Base-by-base conservation (phyloP, 208 protist genomes). In the Leishmania guyanensis region DNA sequence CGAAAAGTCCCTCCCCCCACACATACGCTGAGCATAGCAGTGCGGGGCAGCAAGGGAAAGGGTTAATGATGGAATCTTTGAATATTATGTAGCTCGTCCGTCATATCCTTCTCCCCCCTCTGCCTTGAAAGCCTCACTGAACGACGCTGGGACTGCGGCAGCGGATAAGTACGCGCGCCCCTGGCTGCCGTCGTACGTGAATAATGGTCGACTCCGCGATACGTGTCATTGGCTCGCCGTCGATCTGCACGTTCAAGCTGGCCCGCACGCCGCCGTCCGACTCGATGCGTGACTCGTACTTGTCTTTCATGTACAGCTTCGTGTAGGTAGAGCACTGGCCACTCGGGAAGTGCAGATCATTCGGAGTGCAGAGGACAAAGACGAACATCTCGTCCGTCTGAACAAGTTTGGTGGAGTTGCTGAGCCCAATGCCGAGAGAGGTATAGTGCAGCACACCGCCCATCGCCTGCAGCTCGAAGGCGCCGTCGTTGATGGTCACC, bases 381-480 rank as follows among this genome's bases (percentile, higher is more conserved):
- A 90, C 70, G 65, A 92, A 92, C 75, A 93, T 77, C 80, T 96
- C 94, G n/a, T 78, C 60, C 14, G 87, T 77, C 81, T 97, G 94
- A 68, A 89, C 81, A 39, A 97, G 77, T 78, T 94, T 95, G 1
- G 66, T 81, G 22, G 89, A 79, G n/a, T 86, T 86, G 51, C 56
- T 86, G 2, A 95, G 72, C n/a, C 89, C 88, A 29, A 91, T 43
- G n/a, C 88, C 81, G 39, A 97, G 79, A 29, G 84, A 69, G 53
- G 82, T 87, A 83, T 94, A 95, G 78, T 95, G 82, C n/a, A 91
- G 36, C 26, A 94, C 36, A 36, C 94, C 94, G 53, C 92, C 90
- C 86, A 96, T 87, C 33, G 91, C 79, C 83, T 97, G 94, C 72
- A 97, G 70, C 78, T 97, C 94, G 43, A 97, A 91, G 50, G 77